Conservation (phyloP, 306 rosid species). For the Elaeagnus macrophylla region DNA sequence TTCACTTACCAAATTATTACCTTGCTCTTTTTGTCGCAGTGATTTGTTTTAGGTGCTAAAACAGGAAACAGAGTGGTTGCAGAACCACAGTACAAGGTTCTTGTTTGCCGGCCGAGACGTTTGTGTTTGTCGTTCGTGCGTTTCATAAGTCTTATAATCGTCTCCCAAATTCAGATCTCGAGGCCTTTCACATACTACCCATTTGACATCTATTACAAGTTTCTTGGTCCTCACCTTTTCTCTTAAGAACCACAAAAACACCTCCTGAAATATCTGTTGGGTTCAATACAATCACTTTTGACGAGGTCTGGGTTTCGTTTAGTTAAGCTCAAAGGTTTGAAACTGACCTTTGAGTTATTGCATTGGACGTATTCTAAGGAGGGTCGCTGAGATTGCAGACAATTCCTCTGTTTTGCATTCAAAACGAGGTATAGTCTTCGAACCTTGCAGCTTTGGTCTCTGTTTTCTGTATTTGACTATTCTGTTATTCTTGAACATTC, state of each 20-base stretch:
- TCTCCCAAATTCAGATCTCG: slow-evolving; percentile 46
- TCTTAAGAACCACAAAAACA: slow-evolving; percentile 10
- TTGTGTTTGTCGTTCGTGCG: slow-evolving; percentile 63
- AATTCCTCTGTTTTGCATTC: slow-evolving; percentile 27
- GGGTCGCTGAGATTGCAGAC: slow-evolving; percentile 59
- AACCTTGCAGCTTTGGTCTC: slow-evolving; percentile 24
- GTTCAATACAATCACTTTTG: slow-evolving; percentile 44
- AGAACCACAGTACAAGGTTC: slow-evolving; percentile 23
- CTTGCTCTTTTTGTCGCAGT: slow-evolving; percentile 6
- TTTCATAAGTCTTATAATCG: slow-evolving; percentile 12
- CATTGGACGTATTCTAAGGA: slow-evolving; percentile 34
- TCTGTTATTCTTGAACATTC: slow-evolving; percentile 15
- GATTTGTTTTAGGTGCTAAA: slow-evolving; percentile 21
- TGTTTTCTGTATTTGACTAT: slow-evolving; percentile 35
- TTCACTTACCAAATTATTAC: slow-evolving; percentile 8
- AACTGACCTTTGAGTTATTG: slow-evolving; percentile 25
- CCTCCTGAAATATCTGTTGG: background rate
- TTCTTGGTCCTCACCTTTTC: slow-evolving; percentile 22
- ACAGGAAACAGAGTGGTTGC: slow-evolving; percentile 25
- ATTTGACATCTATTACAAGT: slow-evolving; percentile 31
- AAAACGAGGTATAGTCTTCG: slow-evolving; percentile 34
- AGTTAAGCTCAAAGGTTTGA: slow-evolving; percentile 21
- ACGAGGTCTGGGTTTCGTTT: slow-evolving; percentile 15
- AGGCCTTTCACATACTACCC: slow-evolving; percentile 18
- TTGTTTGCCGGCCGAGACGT: slow-evolving; percentile 50